phyloP scores from a whole-genome alignment of 805 yeast genomes.

The Candida namnaoensis region DNA sequence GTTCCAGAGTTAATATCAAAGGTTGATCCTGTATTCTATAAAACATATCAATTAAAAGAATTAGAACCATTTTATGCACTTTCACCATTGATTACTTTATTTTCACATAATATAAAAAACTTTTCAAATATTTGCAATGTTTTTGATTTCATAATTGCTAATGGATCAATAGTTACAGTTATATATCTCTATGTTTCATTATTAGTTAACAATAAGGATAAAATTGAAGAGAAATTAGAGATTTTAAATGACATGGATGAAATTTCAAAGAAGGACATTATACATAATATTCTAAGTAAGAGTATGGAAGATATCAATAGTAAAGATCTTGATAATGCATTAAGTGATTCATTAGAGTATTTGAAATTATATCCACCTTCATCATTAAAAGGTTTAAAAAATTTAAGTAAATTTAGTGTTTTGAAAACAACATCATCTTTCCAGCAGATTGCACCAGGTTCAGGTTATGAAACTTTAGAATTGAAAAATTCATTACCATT shows the following conservation, averaged over 20 bases:
- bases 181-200: conserved; percentile 57
- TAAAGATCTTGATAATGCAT: conserved; percentile 19
- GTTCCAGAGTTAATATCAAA: conserved; percentile 52
- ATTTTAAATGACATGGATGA: conserved; percentile 22
- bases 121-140: conserved; percentile 42
- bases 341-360: conserved; percentile 12
- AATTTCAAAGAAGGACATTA: conserved; percentile 25
- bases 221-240: conserved; percentile 24
- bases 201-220: conserved; percentile 34
- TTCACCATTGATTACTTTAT: conserved; percentile 70
- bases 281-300: conserved; percentile 30
- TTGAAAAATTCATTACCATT: not conserved
- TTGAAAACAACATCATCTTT: conserved; percentile 14
- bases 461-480: not conserved
- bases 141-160: conserved; percentile 62
- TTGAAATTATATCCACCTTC: conserved; percentile 1
- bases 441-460: not conserved
- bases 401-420: conserved; percentile 19
- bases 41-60: conserved; percentile 22
- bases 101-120: conserved; percentile 58
- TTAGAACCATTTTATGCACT: conserved; percentile 61
- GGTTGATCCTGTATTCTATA: conserved; percentile 36
- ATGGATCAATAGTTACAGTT: conserved; percentile 43
- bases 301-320: conserved; percentile 13
- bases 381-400: conserved; percentile 3